These are phyloP conservation scores for Boletus semigastroideus DNA, from an alignment of 1,284 basidiomycete genomes.

Conservation along the genomic window DNA sequence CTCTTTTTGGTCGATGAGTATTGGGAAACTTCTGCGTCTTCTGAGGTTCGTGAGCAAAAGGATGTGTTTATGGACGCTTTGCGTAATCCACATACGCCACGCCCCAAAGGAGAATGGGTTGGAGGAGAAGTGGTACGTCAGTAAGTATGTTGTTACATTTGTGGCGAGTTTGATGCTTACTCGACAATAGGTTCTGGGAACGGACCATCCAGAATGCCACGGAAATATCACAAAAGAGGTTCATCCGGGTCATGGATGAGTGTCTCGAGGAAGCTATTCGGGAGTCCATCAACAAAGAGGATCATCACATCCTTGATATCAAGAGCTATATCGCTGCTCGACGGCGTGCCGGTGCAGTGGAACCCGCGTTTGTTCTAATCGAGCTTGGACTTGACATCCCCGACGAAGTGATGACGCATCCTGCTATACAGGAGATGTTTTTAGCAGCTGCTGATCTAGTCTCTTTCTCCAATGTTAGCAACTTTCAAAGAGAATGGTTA, in stretches of 20 bases:
- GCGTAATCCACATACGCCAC: constrained; percentile 15
- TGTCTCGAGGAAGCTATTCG: constrained; percentile 35
- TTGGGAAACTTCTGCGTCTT: too few relatives aligned
- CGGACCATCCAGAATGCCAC: constrained; percentile 6
- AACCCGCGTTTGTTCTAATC: constrained; percentile 8
- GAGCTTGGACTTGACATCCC: constrained; percentile 19
- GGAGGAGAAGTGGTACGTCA: constrained; percentile 22
- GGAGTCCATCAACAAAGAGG: constrained; percentile 37
- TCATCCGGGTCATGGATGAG: constrained; percentile 34
- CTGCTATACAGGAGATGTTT: constrained; percentile 17
- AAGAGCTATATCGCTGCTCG: constrained; percentile 31
- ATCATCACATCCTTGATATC: constrained; percentile 32
- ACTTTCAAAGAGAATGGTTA: neutral
- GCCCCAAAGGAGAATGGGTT: constrained; percentile 22
- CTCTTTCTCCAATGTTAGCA: neutral
- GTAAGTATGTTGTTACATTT: constrained; percentile 3
- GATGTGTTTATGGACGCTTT: constrained; percentile 40
- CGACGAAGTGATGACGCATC: constrained; percentile 19
- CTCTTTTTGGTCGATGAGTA: constrained; percentile 35
- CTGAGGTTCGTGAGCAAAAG: constrained; percentile 29
- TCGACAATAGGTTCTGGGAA: constrained; percentile 17
- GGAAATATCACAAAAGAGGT: constrained; percentile 20
- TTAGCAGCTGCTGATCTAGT: neutral
- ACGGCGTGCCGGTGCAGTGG: constrained; percentile 9
- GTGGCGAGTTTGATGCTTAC: neutral